Conservation (phyloP, 495 filamentous ascomycete genomes). For the Hyaloscypha finlandica region DNA sequence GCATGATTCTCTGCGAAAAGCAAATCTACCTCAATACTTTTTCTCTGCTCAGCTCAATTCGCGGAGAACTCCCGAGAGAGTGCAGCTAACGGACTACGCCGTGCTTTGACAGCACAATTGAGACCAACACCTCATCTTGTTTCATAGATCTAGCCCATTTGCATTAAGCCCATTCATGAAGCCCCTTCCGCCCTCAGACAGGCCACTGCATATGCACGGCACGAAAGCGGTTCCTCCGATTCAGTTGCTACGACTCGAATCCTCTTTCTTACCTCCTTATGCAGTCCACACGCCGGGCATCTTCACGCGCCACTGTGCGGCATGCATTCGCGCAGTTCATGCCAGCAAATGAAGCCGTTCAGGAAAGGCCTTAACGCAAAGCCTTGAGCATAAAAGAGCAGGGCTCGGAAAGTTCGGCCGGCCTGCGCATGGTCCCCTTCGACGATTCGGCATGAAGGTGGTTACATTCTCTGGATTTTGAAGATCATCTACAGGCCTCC, state of each 20-base stretch:
- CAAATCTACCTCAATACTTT: conserved; percentile 2
- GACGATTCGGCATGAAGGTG: background rate
- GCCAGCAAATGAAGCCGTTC: conserved; percentile 10
- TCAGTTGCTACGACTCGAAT: conserved; percentile 1
- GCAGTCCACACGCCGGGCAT: conserved; percentile 6
- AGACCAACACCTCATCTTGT: conserved; percentile 43
- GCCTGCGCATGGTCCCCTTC: background rate
- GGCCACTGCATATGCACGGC: conserved; percentile 16
- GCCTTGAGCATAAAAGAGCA: background rate
- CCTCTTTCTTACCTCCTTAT: conserved; percentile 16
- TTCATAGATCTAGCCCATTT: conserved; percentile 34
- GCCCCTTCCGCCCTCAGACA: conserved; percentile 8
- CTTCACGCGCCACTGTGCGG: conserved; percentile 3
- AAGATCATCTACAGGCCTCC: conserved; percentile 1
- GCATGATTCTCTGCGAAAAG: conserved; percentile 15
- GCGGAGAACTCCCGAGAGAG: background rate
- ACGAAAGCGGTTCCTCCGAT: conserved; percentile 7
- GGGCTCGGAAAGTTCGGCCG: conserved; percentile 3
- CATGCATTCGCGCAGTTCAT: background rate
- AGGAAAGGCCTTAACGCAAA: background rate
- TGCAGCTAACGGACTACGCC: background rate
- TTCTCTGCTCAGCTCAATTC: background rate
- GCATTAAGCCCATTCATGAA: conserved; percentile 27
- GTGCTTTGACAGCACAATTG: conserved; percentile 18
- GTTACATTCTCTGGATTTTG: background rate